Conservation (phyloP, 2,329 filamentous ascomycete genomes). For the Cyphellophora europaea region DNA sequence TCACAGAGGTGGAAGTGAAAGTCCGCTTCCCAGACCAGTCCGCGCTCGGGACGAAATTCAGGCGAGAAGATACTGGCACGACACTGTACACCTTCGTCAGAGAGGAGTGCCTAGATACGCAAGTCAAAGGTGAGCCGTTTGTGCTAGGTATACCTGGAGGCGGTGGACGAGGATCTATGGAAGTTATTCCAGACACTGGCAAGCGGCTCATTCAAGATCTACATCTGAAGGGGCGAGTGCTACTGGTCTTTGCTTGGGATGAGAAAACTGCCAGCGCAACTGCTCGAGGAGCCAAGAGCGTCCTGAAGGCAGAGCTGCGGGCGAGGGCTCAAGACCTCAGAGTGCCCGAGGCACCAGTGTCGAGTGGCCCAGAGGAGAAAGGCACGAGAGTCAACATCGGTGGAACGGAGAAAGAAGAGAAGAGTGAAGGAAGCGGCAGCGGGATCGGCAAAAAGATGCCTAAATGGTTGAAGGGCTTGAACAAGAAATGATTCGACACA, state of each 20-base stretch:
- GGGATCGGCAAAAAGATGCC: conserved; percentile 36
- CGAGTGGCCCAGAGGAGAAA: conserved; percentile 30
- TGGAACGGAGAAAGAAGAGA: conserved; percentile 27
- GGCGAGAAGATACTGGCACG: conserved; percentile 57
- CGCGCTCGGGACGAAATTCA: conserved; percentile 63
- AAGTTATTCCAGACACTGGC: conserved; percentile 29
- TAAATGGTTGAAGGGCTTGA: conserved; percentile 63
- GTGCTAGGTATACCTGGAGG: conserved; percentile 55
- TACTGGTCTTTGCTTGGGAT: conserved; percentile 71
- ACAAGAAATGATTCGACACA: conserved; percentile 52
- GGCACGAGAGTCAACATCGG: conserved; percentile 19
- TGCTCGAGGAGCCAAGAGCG: conserved; percentile 43
- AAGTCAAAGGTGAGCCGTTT: conserved; percentile 53
- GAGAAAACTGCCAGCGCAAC: conserved; percentile 47
- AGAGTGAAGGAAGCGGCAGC: conserved; percentile 25
- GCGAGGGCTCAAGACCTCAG: conserved; percentile 58
- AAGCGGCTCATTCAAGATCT: conserved; percentile 59
- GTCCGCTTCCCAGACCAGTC: conserved; percentile 84
- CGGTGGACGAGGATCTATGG: conserved; percentile 37
- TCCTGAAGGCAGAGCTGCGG: conserved; percentile 53
- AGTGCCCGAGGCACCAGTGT: conserved; percentile 34
- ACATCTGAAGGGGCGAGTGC: conserved; percentile 58
- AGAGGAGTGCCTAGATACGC: conserved; percentile 53
- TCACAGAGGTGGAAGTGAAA: conserved; percentile 63
- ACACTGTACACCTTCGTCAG: conserved; percentile 68